Evolutionary conservation across 1,284 basidiomycete species (phyloP).

Genomic region (Ceratobasidium sp.): DNA sequence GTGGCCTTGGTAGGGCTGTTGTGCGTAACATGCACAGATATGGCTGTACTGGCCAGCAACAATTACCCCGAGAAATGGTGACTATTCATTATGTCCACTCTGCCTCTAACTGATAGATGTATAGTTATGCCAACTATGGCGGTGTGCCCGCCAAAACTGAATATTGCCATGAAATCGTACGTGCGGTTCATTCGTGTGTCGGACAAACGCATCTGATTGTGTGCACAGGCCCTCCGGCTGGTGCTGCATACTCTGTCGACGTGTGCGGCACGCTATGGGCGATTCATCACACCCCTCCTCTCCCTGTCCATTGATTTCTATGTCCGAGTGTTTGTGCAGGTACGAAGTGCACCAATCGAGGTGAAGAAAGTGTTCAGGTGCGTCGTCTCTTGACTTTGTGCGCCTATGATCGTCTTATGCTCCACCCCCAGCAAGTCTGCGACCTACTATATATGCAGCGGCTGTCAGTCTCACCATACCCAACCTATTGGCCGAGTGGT

Average conservation of each 20-base stretch:
- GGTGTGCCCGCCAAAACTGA: constrained; percentile 92
- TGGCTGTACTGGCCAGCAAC: constrained; percentile 91
- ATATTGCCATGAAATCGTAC: constrained; percentile 91
- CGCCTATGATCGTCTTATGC: background rate
- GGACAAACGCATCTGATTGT: background rate
- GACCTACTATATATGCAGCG: constrained; percentile 81
- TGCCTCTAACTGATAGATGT: constrained; percentile 9
- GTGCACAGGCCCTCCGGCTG: constrained; percentile 80
- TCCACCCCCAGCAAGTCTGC: constrained; percentile 75
- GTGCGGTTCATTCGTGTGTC: constrained; percentile 51
- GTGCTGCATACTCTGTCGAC: constrained; percentile 87
- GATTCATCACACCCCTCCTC: constrained; percentile 90
- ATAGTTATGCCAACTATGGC: constrained; percentile 93
- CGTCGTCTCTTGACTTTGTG: constrained; percentile 32
- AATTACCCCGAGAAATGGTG: constrained; percentile 98
- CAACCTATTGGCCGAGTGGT: constrained; percentile 81
- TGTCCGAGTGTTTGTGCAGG: constrained; percentile 88
- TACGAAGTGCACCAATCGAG: constrained; percentile 81
- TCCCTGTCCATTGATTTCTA: constrained; percentile 99
- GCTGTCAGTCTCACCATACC: constrained; percentile 81
- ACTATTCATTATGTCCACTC: constrained; percentile 47
- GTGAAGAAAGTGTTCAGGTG: constrained; percentile 84
- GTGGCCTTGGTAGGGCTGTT: constrained; percentile 73
- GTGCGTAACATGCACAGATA: constrained; percentile 96
- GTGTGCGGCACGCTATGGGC: constrained; percentile 90